Percentiles rank a stretch among this genome's conserved stretches.
These are phyloP conservation scores for Diaporthe sp. DNA, from an alignment of 2,329 filamentous ascomycete genomes.

Conservation along the genomic window DNA sequence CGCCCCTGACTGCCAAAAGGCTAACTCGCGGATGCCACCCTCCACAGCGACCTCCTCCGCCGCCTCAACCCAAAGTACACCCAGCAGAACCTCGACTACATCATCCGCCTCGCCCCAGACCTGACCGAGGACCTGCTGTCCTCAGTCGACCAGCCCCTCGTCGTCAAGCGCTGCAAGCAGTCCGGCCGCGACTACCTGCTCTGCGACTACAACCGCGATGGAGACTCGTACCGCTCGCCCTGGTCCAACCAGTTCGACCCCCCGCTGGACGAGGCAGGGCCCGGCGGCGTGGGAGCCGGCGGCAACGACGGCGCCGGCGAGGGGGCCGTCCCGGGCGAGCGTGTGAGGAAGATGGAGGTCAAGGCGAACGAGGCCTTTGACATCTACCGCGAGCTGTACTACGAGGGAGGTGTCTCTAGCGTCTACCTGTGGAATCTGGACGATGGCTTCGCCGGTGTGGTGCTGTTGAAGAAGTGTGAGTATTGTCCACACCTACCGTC, in stretches of 20 bases:
- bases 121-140: conserved; percentile 98
- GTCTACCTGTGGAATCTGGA: conserved; percentile 99
- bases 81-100: conserved; percentile 85
- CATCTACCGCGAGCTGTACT: conserved; percentile 95
- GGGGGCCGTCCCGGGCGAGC: conserved; percentile 88
- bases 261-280: conserved; percentile 74
- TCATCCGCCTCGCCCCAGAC: conserved; percentile 89
- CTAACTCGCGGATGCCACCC: conserved; percentile 26
- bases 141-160: conserved; percentile 95
- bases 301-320: conserved; percentile 75
- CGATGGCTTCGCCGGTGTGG: conserved; percentile 96
- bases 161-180: conserved; percentile 86
- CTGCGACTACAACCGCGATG: conserved; percentile 99
- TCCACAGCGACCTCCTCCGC: conserved; percentile 93
- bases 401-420: conserved; percentile 94
- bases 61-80: conserved; percentile 97
- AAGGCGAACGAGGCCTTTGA: conserved; percentile 97
- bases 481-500: conserved; percentile 38
- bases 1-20: conserved; percentile 21
- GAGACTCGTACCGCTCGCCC: conserved; percentile 96
- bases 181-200: conserved; percentile 95
- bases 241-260: conserved; percentile 99
- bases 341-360: conserved; percentile 93
- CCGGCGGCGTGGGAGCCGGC: conserved; percentile 63
- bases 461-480: conserved; percentile 93